phyloP scores from a whole-genome alignment of 495 filamentous ascomycete genomes.

The Glutinoglossum americanum region DNA sequence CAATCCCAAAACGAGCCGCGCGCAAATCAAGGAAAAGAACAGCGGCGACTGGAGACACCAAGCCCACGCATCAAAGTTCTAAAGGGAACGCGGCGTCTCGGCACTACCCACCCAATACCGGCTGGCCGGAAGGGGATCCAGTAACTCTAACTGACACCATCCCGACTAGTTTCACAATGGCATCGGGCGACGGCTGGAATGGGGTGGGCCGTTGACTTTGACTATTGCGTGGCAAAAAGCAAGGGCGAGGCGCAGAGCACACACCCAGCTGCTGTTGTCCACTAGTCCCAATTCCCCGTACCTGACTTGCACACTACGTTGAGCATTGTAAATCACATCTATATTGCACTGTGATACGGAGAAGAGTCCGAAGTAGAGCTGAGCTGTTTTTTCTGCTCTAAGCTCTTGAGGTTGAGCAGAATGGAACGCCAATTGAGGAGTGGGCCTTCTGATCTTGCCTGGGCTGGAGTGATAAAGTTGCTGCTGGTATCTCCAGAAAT shows the following conservation, averaged over 20 bases:
- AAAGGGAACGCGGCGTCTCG: background rate
- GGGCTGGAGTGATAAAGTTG: no score
- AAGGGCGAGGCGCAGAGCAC: background rate
- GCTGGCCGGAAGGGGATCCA: background rate
- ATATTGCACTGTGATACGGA: no score
- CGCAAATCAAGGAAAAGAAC: background rate
- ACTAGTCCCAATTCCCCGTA: background rate
- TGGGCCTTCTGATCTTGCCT: no score
- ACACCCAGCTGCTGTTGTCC: no score
- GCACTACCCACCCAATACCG: background rate
- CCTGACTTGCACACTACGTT: background rate
- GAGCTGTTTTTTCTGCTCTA: no score
- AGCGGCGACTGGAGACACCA: background rate
- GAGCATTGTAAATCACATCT: no score
- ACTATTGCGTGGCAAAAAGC: background rate
- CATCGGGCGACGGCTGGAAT: background rate
- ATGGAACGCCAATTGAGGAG: no score
- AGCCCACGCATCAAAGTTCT: background rate
- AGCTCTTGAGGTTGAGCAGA: no score
- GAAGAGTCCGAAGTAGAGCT: no score
- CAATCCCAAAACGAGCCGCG: background rate
- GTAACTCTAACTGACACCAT: background rate
- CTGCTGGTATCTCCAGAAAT: no score
- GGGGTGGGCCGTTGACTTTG: background rate
- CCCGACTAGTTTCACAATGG: background rate